Evolutionary conservation across 208 protist genomes (phyloP).

Genomic region (Wallacemonas sp.): DNA sequence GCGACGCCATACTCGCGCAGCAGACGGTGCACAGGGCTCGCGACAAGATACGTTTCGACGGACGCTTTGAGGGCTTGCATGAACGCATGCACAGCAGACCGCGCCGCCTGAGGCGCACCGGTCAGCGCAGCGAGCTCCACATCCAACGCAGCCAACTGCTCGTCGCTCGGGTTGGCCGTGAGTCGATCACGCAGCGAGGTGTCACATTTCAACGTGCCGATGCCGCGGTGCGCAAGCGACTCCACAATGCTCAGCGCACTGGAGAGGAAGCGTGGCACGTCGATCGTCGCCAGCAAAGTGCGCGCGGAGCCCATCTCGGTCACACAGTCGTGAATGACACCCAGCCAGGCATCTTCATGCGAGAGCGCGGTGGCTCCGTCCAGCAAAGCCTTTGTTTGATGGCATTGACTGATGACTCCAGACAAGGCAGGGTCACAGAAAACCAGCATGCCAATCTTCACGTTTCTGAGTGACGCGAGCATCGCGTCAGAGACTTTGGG

Average conservation of each 20-base stretch:
- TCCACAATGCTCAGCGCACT: background rate
- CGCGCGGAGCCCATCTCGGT: background rate
- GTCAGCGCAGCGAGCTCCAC: background rate
- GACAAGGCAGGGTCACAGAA: background rate
- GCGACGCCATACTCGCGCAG: slow-evolving; percentile 19
- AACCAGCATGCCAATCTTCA: background rate
- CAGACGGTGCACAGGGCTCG: background rate
- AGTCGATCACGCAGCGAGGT: background rate
- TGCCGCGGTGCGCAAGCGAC: background rate
- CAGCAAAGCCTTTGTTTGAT: background rate
- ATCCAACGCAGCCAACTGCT: background rate
- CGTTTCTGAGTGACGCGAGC: too few relatives aligned
- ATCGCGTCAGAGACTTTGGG: too few relatives aligned
- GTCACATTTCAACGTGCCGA: background rate
- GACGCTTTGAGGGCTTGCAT: background rate
- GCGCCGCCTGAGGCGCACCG: background rate
- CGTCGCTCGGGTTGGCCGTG: background rate
- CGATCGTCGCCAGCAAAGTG: background rate
- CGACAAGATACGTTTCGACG: background rate
- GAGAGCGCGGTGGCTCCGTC: background rate
- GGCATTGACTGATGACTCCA: too few relatives aligned
- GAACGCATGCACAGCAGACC: background rate
- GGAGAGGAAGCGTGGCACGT: background rate
- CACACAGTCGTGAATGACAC: background rate
- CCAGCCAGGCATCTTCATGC: background rate